A percentile compares a stretch with the other conserved stretches of the same genome.
These are phyloP conservation scores for Castanea mollissima DNA, from an alignment of 306 rosid species.

Conservation along the genomic window DNA sequence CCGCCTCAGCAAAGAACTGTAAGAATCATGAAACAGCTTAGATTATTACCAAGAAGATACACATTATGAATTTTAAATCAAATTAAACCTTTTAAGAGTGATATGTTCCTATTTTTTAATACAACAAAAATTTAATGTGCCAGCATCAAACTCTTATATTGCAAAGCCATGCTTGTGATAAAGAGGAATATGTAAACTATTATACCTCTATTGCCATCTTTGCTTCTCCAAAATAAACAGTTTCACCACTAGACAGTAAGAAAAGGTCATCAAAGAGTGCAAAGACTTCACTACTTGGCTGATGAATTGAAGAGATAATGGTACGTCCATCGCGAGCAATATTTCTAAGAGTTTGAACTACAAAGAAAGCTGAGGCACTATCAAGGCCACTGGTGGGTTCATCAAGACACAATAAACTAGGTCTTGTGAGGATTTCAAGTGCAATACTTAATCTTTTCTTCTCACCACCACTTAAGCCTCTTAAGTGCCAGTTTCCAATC, in stretches of 20 bases:
- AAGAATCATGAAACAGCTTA: slow-evolving; percentile 4
- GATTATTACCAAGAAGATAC: background rate
- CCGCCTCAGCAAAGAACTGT: slow-evolving; percentile 83
- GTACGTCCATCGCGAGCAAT: slow-evolving; percentile 81
- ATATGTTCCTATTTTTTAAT: background rate
- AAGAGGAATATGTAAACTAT: background rate
- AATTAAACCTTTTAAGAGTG: background rate
- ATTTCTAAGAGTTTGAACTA: slow-evolving; percentile 71
- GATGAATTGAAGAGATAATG: slow-evolving; percentile 78
- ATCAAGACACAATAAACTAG: slow-evolving; percentile 71
- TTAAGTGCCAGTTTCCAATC: slow-evolving; percentile 78
- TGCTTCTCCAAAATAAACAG: slow-evolving; percentile 85
- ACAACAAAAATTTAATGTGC: background rate
- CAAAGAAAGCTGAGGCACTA: slow-evolving; percentile 83
- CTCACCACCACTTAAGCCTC: slow-evolving; percentile 89
- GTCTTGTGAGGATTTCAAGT: slow-evolving; percentile 79
- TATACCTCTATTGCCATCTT: slow-evolving; percentile 69
- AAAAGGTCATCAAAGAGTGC: slow-evolving; percentile 87
- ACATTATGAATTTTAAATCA: background rate
- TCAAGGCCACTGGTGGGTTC: slow-evolving; percentile 94
- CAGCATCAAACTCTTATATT: background rate
- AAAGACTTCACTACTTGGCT: slow-evolving; percentile 84
- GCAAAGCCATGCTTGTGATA: background rate
- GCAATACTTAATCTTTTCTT: slow-evolving; percentile 86
- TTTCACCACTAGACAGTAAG: slow-evolving; percentile 75